A percentile compares a stretch with the other conserved stretches of the same genome.
phyloP scores from a whole-genome alignment of 352 stramenopile genomes.

The Globisporangium emineosum region DNA sequence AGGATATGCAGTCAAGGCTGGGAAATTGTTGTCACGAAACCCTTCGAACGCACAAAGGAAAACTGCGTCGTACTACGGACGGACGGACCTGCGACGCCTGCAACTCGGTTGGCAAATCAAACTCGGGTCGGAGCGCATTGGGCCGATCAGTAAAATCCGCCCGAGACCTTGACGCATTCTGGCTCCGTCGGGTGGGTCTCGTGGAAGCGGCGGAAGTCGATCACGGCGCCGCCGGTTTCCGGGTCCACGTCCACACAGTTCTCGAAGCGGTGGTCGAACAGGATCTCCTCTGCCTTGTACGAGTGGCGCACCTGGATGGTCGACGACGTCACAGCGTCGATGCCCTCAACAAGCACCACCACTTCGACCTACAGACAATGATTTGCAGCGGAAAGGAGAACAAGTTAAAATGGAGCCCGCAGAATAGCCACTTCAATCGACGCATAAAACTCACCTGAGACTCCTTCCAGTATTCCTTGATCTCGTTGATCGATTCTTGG shows the following conservation, averaged over 20 bases:
- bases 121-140: background rate
- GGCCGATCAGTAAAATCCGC: constrained; percentile 45
- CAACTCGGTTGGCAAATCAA: background rate
- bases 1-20: too few species aligned
- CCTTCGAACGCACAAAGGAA: too few species aligned
- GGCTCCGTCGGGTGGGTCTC: constrained; percentile 54
- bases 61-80: too few species aligned
- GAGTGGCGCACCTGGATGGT: constrained; percentile 96
- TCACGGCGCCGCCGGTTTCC: constrained; percentile 71
- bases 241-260: constrained; percentile 88
- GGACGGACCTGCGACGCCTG: background rate
- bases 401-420: constrained; percentile 6
- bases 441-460: constrained; percentile 43
- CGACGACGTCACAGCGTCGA: constrained; percentile 92
- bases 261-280: constrained; percentile 91
- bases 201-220: constrained; percentile 90
- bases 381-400: constrained; percentile 2
- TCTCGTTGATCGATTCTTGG: constrained; percentile 39
- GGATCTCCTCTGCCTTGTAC: constrained; percentile 91
- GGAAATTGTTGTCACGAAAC: too few species aligned
- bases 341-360: constrained; percentile 95
- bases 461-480: constrained; percentile 73
- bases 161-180: constrained; percentile 58
- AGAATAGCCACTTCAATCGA: background rate
- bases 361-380: constrained; percentile 84